A percentile compares a stretch with the other conserved stretches of the same genome.
These are phyloP conservation scores for Debaryomycetaceae sp. DNA, from an alignment of 1,139 yeast species.

Conservation along the genomic window DNA sequence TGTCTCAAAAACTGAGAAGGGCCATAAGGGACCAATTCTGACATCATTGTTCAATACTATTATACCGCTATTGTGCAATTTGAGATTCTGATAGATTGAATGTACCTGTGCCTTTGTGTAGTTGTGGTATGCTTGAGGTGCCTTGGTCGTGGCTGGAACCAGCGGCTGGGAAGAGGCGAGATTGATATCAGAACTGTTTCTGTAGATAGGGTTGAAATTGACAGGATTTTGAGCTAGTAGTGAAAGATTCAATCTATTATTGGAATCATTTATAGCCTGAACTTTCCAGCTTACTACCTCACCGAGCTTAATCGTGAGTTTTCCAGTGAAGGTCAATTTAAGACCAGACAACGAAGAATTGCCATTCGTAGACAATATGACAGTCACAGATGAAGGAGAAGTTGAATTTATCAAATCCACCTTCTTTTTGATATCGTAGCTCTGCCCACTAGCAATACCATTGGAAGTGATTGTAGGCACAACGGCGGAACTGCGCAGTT, in stretches of 20 bases:
- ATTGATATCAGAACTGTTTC: slow-evolving; percentile 15
- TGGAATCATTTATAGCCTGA: slow-evolving; percentile 61
- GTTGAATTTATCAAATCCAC: slow-evolving; percentile 21
- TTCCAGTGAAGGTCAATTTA: slow-evolving; percentile 61
- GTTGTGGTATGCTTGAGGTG: not conserved
- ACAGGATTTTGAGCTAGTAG: slow-evolving; percentile 29
- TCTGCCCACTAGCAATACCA: not conserved
- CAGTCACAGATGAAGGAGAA: slow-evolving; percentile 45
- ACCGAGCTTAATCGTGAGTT: slow-evolving; percentile 58
- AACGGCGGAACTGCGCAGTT: slow-evolving; percentile 7
- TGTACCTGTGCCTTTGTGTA: slow-evolving; percentile 24
- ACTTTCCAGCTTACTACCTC: slow-evolving; percentile 61
- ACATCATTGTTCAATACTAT: slow-evolving; percentile 65
- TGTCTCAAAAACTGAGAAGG: slow-evolving; percentile 62
- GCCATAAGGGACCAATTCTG: slow-evolving; percentile 59
- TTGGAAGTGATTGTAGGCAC: slow-evolving; percentile 1
- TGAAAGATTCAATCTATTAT: slow-evolving; percentile 44
- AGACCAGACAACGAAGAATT: slow-evolving; percentile 45
- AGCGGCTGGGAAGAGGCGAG: slow-evolving; percentile 5
- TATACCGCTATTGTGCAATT: slow-evolving; percentile 44
- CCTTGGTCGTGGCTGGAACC: slow-evolving; percentile 1
- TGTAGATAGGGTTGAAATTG: slow-evolving; percentile 5
- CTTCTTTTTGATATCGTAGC: slow-evolving; percentile 3
- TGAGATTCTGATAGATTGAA: slow-evolving; percentile 33
- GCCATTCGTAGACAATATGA: slow-evolving; percentile 32